phyloP scores from a whole-genome alignment of 2,329 filamentous ascomycete species.

The Stemphylium lycopersici region DNA sequence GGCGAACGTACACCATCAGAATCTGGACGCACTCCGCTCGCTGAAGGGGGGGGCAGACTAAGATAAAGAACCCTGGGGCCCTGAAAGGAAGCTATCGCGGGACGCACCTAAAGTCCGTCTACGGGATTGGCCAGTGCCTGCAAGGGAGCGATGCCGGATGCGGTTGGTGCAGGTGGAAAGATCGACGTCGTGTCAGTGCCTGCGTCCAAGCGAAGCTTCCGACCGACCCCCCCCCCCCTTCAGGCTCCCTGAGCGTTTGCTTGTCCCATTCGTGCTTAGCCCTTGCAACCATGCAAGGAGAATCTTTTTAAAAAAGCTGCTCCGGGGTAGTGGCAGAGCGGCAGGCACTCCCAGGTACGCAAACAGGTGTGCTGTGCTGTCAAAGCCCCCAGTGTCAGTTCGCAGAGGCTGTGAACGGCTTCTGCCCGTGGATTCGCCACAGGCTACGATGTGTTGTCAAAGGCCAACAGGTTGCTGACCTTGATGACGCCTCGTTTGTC shows the following conservation, averaged over 20 bases:
- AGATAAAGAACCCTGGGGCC: constrained; percentile 17
- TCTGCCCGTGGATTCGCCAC: constrained; percentile 21
- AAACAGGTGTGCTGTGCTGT: constrained; percentile 17
- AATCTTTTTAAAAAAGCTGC: constrained; percentile 1
- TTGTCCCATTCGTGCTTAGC: constrained; percentile 27
- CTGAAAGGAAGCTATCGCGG: constrained; percentile 33
- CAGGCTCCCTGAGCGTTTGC: constrained; percentile 21
- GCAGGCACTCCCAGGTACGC: neutral
- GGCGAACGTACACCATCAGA: constrained; percentile 10
- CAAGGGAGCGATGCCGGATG: constrained; percentile 24
- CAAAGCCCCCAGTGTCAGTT: constrained; percentile 15
- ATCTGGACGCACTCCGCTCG: constrained; percentile 10
- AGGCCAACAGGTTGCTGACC: constrained; percentile 24
- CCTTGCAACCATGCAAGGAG: constrained; percentile 23
- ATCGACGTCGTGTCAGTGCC: constrained; percentile 42
- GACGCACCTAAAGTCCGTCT: constrained; percentile 39
- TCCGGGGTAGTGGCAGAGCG: neutral
- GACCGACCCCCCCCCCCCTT: constrained; percentile 26
- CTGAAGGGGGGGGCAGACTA: constrained; percentile 3
- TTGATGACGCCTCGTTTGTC: constrained; percentile 29
- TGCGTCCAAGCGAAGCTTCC: constrained; percentile 25
- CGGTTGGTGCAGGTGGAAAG: constrained; percentile 26
- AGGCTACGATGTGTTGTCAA: constrained; percentile 23
- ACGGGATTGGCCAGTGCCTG: constrained; percentile 35
- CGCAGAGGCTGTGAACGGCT: constrained; percentile 5